Evolutionary conservation across 2,329 filamentous ascomycete genomes (phyloP), one percentile per base, ranked within the genome.

Genomic region (Scedosporium dehoogii): DNA sequence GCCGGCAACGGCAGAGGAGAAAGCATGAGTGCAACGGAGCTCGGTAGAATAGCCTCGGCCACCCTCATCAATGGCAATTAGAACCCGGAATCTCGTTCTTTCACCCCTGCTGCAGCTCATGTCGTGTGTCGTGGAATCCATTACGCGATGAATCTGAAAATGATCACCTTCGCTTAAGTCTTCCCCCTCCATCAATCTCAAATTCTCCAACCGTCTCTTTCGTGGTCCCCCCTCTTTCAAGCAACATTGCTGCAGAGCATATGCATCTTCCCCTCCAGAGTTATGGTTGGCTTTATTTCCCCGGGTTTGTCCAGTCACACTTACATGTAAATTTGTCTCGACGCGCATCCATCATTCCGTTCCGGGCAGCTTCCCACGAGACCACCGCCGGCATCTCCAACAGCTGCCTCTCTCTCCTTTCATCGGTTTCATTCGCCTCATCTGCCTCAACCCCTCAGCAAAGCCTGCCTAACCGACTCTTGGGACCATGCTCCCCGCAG

Each of bases 121-220:
- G 44, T 23, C 25, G 25, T 53, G 59, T 60, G 44, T 23, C 25
- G 25, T 53, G 59, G 59, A 53, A 53, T 55, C 59, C 29, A 60
- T 60, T 53, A 53, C 58, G 58, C 21, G 27, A 55, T 60, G 12
- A 21, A 23, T 60, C 38, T 21, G 16, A 14, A 16, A 38, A 33
- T 10, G 10, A 12, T 38, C 33, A 38, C 33, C 33, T 55, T 55
- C 18, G 27, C 46, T 18, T 44, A 18, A 60, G 12, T 41, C 16
- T 10, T 27, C 23, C 23, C 27, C 14, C 44, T 38, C 9, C 18
- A 23, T 53, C 9, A 48, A 27, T 12, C 44, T 56, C 53, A 10
- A 12, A 23, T 56, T 56, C 23, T 27, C 51, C 23, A 56, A 56
- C n/a, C 14, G 33, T 38, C 4, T 29, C 29, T 29, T 29, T 29